These are phyloP conservation scores for Parmelia sp. DNA, from an alignment of 495 filamentous ascomycete genomes.

Conservation along the genomic window DNA sequence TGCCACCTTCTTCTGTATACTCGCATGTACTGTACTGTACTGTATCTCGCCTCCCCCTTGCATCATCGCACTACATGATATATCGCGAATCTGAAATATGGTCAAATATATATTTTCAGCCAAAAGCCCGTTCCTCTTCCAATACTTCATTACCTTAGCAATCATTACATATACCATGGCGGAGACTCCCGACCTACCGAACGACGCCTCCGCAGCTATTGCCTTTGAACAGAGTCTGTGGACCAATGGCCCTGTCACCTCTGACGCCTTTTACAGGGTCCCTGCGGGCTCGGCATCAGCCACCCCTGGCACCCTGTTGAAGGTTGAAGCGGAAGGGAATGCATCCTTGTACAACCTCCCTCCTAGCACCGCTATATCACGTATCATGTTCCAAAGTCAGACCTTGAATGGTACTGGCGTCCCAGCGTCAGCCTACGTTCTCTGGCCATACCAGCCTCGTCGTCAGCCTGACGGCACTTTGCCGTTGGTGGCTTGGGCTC, in stretches of 20 bases:
- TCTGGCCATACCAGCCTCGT: slow-evolving; percentile 40
- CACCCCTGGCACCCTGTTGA: neutral
- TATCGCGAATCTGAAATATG: too few species aligned
- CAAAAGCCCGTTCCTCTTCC: too few species aligned
- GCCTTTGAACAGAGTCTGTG: too few species aligned
- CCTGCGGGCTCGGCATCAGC: neutral
- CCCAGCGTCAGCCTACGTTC: slow-evolving; percentile 43
- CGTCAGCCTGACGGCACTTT: slow-evolving; percentile 7
- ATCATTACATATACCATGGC: too few species aligned
- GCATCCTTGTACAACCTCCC: neutral
- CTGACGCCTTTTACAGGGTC: neutral
- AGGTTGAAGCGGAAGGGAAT: neutral
- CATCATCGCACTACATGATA: too few species aligned
- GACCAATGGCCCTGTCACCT: neutral
- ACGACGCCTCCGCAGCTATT: too few species aligned
- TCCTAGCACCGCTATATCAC: neutral
- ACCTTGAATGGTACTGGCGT: slow-evolving; percentile 30
- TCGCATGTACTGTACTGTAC: too few species aligned
- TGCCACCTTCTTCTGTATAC: too few species aligned
- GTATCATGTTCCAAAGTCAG: neutral
- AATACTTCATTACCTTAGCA: too few species aligned
- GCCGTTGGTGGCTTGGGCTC: slow-evolving; percentile 41
- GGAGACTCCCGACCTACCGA: too few species aligned
- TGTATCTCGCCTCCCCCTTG: too few species aligned
- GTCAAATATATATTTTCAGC: too few species aligned